Evolutionary conservation across 202 grass and related monocot species (phyloP).

Genomic region (Carex sylvatica): DNA sequence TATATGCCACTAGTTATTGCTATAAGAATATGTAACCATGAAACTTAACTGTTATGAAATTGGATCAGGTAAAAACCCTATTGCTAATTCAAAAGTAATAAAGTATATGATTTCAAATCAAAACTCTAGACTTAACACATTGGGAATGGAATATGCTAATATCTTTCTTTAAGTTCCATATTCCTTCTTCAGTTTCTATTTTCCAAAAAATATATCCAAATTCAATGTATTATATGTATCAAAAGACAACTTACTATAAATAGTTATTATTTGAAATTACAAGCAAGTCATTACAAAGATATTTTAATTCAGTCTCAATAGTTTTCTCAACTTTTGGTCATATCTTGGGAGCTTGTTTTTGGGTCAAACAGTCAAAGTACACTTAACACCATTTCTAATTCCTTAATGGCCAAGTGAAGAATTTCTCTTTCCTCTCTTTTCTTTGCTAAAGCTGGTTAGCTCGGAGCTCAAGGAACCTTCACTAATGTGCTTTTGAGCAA

Average conservation of each 20-base stretch:
- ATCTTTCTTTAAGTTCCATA: not conserved
- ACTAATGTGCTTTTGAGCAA: slow-evolving; percentile 6
- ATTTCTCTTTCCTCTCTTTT: not conserved
- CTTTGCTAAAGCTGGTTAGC: slow-evolving; percentile 47
- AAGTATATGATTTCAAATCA: not conserved
- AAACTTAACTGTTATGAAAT: not conserved
- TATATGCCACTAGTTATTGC: too few species aligned
- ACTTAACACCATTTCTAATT: slow-evolving; percentile 20
- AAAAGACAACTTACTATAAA: not conserved
- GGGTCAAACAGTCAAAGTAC: not conserved
- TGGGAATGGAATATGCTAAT: not conserved
- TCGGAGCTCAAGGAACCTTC: slow-evolving; percentile 42
- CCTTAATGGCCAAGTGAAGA: slow-evolving; percentile 37
- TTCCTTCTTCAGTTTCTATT: not conserved
- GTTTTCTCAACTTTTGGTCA: slow-evolving; percentile 6
- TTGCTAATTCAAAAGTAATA: not conserved
- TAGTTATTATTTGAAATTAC: not conserved
- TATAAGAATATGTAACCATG: not conserved
- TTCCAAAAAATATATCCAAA: not conserved
- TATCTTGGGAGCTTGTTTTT: not conserved
- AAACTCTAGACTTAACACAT: not conserved
- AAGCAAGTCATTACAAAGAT: not conserved
- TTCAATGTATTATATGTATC: not conserved
- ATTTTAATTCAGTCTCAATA: not conserved
- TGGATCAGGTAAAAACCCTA: not conserved